Evolutionary conservation across 805 yeast genomes (phyloP).

Genomic region (Kluyveromyces wickerhamii): DNA sequence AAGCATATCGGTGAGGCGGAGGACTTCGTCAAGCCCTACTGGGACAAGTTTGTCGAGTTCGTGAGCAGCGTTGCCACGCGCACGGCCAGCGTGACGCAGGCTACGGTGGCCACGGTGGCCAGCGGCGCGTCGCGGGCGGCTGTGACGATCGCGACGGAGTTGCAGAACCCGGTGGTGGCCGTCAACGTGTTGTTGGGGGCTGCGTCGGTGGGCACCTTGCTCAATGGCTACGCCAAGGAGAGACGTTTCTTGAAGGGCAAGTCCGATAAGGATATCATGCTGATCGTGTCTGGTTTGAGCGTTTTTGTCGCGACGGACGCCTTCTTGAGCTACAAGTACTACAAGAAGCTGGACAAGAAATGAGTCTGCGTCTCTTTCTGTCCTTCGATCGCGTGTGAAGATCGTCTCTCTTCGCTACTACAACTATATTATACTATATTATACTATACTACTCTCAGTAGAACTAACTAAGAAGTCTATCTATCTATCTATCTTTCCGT

Average conservation of each 20-base stretch:
- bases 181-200: constrained; percentile 44
- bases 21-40: constrained; percentile 16
- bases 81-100: constrained; percentile 8
- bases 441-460: too few species aligned
- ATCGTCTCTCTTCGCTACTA: too few species aligned
- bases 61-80: constrained; percentile 12
- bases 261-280: constrained; percentile 39
- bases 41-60: constrained; percentile 2
- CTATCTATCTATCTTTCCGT: too few species aligned
- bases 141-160: constrained; percentile 29
- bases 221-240: constrained; percentile 42
- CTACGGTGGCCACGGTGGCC: constrained; percentile 16
- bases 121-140: constrained; percentile 7
- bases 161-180: constrained; percentile 56
- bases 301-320: constrained; percentile 51
- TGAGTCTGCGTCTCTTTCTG: too few species aligned
- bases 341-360: constrained; percentile 45
- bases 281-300: constrained; percentile 44
- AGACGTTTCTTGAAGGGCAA: constrained; percentile 36
- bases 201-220: constrained; percentile 41
- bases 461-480: too few species aligned
- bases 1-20: constrained; percentile 27
- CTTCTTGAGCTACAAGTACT: constrained; percentile 43
- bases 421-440: too few species aligned
- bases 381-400: too few species aligned